Evolutionary conservation across 306 rosid genomes (phyloP), one percentile per base, ranked within the genome.

Genomic region (Arachis stenosperma): DNA sequence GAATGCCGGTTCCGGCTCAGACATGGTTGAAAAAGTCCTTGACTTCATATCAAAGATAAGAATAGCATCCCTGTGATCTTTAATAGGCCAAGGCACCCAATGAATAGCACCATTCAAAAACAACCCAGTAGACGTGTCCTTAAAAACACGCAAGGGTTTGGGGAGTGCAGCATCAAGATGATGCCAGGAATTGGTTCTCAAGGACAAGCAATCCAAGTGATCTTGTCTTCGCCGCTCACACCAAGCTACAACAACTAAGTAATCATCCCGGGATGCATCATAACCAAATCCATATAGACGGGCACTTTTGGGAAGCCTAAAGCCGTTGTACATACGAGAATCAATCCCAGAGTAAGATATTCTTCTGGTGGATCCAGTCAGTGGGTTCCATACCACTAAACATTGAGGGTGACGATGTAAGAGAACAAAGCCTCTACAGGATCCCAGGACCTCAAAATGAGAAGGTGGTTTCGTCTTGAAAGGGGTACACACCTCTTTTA

Each of bases 351-450:
- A 9, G 51, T 46, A 46, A 1, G 51, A 46, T 46, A 46, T 46
- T 46, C 2, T 10, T 46, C 8, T 46, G 51, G 0, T 10, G 51
- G 51, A 10, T 8, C 51, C 51, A 8, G 51, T 46, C 3, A 8
- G 11, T 10, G 51, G 51, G 11, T 46, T 46, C 51, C 51, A 46
- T 8, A 46, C 11, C 4, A 46, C 11, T 12, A 46, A 3, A 7
- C 8, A 10, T 2, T 46, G 51, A 1, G 51, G 51, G 51, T 46
- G 8, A 4, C 11, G 11, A 1, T 43, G 7, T 3, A 48, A 36
- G 39, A 58, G 2, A 39, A 67, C 0, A 14, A 68, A 50, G 3
- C 75, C 80, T 51, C 80, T 39, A 0, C 63, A 60, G 0, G 80
- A 76, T 9, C 37, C 75, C 8, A n/a, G 5, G 12, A 6, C 2